Conservation (phyloP, 2,329 filamentous ascomycete species). For the Amesomyces nigricolor region DNA sequence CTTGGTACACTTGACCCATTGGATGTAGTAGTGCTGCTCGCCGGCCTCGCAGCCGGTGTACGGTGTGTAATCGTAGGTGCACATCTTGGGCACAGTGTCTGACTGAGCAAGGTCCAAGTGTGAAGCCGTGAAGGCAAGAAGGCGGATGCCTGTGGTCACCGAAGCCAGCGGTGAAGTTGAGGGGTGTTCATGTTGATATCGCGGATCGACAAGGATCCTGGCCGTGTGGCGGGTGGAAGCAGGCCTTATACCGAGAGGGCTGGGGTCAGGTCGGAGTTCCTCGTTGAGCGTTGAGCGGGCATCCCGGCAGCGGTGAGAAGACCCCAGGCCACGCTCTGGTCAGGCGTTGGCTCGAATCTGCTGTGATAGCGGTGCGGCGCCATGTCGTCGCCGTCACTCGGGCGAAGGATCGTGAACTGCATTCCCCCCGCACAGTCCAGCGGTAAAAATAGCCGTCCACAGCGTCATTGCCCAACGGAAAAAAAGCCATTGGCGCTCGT, state of each 20-base stretch:
- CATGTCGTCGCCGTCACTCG: neutral
- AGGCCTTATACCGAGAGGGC: slow-evolving; percentile 11
- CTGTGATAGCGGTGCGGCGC: slow-evolving; percentile 2
- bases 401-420: slow-evolving; percentile 3
- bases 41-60: slow-evolving; percentile 22
- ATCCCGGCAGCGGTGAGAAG: slow-evolving; percentile 5
- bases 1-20: slow-evolving; percentile 26
- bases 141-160: neutral
- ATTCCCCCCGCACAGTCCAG: slow-evolving; percentile 5
- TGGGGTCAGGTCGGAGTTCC: neutral
- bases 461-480: slow-evolving; percentile 2
- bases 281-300: neutral
- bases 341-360: slow-evolving; percentile 3
- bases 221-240: slow-evolving; percentile 5
- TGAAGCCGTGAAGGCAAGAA: neutral
- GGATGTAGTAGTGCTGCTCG: slow-evolving; percentile 26
- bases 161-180: neutral
- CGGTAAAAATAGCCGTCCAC: slow-evolving; percentile 17
- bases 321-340: neutral
- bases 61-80: slow-evolving; percentile 26
- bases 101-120: neutral
- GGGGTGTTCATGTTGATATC: neutral
- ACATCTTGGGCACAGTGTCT: slow-evolving; percentile 20
- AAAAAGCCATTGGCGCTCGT: slow-evolving; percentile 13
- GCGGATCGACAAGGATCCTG: neutral